Evolutionary conservation across 1,139 yeast species (phyloP), one percentile per base, ranked within the genome.

Genomic region (Candida gigantensis): DNA sequence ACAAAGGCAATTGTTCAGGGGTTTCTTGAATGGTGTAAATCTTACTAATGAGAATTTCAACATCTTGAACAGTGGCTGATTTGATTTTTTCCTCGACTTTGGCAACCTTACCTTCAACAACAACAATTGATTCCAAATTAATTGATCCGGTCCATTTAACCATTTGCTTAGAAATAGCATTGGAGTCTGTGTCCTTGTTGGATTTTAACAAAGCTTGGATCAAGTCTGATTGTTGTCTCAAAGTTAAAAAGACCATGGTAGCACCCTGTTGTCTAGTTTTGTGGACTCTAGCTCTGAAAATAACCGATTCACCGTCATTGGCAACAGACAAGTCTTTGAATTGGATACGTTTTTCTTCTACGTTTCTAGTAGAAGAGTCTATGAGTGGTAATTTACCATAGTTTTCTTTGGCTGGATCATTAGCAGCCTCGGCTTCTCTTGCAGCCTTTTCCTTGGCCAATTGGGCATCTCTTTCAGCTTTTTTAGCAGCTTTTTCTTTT

Each of bases 211-310:
- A 75, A 41, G 87, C 96, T 72, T 90, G 97, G 52, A 90, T 78
- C 55, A 84, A 67, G 41, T 79, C 76, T 39, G 79, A 71, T 69
- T 88, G 96, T 70, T 92, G 98, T 72, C 99, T 85, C 55, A 92
- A 79, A 18, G 95, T 80, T 52, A 92, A 66, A 63, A 92, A 92
- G 37, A 88, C 79, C 85, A 92, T 82, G 50, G 95, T 89, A 54
- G 95, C 95, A 63, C 96, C 95, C 65, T 92, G 97, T 58, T 88
- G 86, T 72, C 98, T 86, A 12, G 94, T 78, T 49, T 81, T 88
- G 65, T 92, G 97, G 30, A 89, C 78, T 68, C 99, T 81, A 33
- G 98, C 97, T 67, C 98, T 81, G 70, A 94, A 80, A 19, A 84
- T 72, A 42, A 92, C 86, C 47, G 79, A 79, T 55, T 81, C 76